Evolutionary conservation across 2,329 filamentous ascomycete species (phyloP).

Genomic region (Myriosclerotinia scirpicola): DNA sequence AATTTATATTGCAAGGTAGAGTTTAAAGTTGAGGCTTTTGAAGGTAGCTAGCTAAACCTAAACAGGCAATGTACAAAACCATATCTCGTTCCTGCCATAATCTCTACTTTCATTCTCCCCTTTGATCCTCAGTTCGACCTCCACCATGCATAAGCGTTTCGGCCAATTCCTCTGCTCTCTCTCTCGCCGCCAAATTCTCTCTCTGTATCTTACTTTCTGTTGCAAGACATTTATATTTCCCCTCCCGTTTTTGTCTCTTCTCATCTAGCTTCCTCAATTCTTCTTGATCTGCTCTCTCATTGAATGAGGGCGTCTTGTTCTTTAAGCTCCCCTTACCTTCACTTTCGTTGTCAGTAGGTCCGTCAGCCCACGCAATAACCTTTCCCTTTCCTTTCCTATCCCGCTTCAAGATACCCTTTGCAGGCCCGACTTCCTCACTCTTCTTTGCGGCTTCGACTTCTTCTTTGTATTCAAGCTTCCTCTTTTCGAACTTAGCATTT

Average conservation of each 20-base stretch:
- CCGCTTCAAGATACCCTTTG: background rate
- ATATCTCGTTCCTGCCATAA: background rate
- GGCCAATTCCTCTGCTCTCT: constrained; percentile 6
- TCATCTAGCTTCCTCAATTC: constrained; percentile 2
- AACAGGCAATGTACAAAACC: background rate
- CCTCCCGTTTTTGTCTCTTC: background rate
- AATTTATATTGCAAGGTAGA: background rate
- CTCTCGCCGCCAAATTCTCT: background rate
- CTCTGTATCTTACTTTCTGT: constrained; percentile 4
- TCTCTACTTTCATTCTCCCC: background rate
- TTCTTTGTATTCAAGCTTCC: background rate
- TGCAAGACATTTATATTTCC: background rate
- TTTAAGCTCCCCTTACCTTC: background rate
- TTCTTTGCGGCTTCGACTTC: background rate
- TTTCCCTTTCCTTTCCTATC: constrained; percentile 3
- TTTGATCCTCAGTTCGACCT: background rate
- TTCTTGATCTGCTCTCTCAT: constrained; percentile 13
- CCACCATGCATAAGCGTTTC: background rate
- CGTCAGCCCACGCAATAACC: constrained; percentile 2
- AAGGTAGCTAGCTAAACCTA: background rate
- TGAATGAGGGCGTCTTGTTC: background rate
- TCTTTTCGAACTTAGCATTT: background rate
- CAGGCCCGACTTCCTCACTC: background rate
- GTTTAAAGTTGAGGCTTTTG: background rate
- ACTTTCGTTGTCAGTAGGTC: background rate